Conservation (phyloP, 2,329 filamentous ascomycete genomes). For the Didymella pomorum region DNA sequence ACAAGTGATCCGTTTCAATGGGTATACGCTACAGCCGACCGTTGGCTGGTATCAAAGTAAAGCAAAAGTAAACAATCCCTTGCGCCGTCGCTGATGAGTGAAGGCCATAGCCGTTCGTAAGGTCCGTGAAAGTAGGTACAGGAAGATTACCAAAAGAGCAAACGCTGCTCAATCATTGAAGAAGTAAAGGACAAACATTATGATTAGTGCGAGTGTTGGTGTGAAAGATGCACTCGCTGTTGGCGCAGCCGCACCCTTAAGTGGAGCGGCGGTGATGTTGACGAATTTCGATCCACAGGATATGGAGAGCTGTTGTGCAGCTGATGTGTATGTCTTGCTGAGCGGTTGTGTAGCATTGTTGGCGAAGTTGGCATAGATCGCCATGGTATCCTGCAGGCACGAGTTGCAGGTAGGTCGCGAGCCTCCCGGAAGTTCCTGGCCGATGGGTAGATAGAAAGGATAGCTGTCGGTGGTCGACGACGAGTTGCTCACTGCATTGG, state of each 20-base stretch:
- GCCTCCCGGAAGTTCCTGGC: conserved; percentile 71
- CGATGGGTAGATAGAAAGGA: conserved; percentile 86
- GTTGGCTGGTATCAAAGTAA: conserved; percentile 12
- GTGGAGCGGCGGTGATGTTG: conserved; percentile 57
- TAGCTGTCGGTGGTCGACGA: conserved; percentile 76
- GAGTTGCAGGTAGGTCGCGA: conserved; percentile 75
- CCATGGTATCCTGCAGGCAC: conserved; percentile 84
- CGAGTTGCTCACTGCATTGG: conserved; percentile 80
- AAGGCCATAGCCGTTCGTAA: conserved; percentile 32
- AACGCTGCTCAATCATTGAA: conserved; percentile 36
- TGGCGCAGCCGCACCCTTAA: conserved; percentile 42
- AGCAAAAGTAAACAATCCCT: conserved; percentile 30
- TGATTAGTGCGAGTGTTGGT: conserved; percentile 42
- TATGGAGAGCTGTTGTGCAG: conserved; percentile 76
- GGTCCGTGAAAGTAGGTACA: conserved; percentile 31
- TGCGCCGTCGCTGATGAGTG: conserved; percentile 50
- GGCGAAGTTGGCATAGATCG: conserved; percentile 75
- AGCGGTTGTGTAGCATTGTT: conserved; percentile 72
- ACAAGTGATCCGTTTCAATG: conserved; percentile 22
- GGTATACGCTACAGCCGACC: conserved; percentile 30
- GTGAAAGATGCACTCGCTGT: conserved; percentile 34
- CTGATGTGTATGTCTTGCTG: conserved; percentile 71
- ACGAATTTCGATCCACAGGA: conserved; percentile 65
- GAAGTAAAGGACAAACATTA: conserved; percentile 48
- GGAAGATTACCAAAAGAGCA: conserved; percentile 24